Evolutionary conservation across 164 flowering plant species (phyloP), one percentile per base, ranked within the genome.

Genomic region (Warburgia ugandensis): DNA sequence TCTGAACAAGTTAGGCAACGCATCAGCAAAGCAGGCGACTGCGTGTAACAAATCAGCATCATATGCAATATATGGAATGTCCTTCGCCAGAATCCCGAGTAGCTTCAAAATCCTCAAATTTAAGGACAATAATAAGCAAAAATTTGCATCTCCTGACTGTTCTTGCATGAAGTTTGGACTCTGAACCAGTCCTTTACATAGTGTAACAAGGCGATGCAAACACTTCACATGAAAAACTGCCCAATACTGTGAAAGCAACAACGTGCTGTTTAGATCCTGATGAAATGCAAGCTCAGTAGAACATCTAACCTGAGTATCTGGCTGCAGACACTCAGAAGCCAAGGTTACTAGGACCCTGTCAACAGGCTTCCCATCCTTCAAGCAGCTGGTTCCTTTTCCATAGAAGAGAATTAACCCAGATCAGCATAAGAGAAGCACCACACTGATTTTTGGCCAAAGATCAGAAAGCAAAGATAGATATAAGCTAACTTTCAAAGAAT

Each of bases 161-260:
- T 83, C 84, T 57, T 77, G 91, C 67, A 40, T 56, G 9, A 54
- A 43, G 39, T 68, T 62, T 6, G 77, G 76, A 36, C 67, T 48
- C 48, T 57, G 57, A 49, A 82, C 32, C 50, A 83, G 63, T 13
- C 65, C 68, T 56, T 64, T 75, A 62, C 94, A 83, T 27, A 71
- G 48, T 28, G 53, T 32, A 55, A 81, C 46, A 45, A 92, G 78
- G 40, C 87, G 83, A 10, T 35, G 74, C 42, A 80, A 55, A 51
- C 84, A 81, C 63, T 69, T 70, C 45, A 71, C 33, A 68, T 86
- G 86, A 66, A 69, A 66, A 63, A 78, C 76, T 21, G 85, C 91
- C 82, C 82, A 84, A 56, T 92, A 86, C 60, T 75, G 81, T 43
- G 70, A 72, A 23, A 82, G 55, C 29, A 74, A 68, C 27, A 68